Base-by-base conservation (phyloP, 352 stramenopile genomes). In the Pilasporangium apinafurcum region DNA sequence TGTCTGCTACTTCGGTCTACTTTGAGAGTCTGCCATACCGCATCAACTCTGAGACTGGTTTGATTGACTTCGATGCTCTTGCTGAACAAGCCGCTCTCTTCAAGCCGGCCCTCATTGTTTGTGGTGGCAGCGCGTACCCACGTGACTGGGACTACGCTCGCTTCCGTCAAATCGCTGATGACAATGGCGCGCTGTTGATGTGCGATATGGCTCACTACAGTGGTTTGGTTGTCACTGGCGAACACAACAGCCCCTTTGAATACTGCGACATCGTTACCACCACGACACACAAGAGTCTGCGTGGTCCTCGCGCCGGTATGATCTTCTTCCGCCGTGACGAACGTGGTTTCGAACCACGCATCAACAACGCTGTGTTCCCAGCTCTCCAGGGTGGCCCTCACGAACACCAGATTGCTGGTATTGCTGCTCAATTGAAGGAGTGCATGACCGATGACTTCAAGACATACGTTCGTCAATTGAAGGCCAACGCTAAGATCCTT, bases 151-250 rank as follows among this genome's bases (percentile, higher is more conserved):
- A 99, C 75, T 99, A 99, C 64, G 81, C 75, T 24, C 63, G 80
- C 30, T 98, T 99, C 84, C 87, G 95, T 39, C 82, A 98, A 70
- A 99, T 99, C 67, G 96, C 96, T 13, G 95, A 99, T 68, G 93
- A 93, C 51, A 98, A 99, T 53, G 96, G 96, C 35, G 72, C 94
- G 22, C 71, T 98, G 48, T 71, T 99, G 20, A 97, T 99, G 83
- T 98, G 96, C 62, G 97, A 99, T 68, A 99, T 99, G 96, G 96
- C 96, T 7, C 97, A 99, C 72, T 99, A 99, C 73, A 97, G 82
- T 37, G 97, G 97, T 37, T 80, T 99, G 16, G 95, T 99, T 2
- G 96, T 86, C 20, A 98, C 95, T n/a, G 59, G 82, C 32, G 95
- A 98, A 60, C 92, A 95, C 56, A 64, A 63, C 8, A 97, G 69